Conservation (phyloP, 768 basidiomycete genomes). For the Hericium coralloides region DNA sequence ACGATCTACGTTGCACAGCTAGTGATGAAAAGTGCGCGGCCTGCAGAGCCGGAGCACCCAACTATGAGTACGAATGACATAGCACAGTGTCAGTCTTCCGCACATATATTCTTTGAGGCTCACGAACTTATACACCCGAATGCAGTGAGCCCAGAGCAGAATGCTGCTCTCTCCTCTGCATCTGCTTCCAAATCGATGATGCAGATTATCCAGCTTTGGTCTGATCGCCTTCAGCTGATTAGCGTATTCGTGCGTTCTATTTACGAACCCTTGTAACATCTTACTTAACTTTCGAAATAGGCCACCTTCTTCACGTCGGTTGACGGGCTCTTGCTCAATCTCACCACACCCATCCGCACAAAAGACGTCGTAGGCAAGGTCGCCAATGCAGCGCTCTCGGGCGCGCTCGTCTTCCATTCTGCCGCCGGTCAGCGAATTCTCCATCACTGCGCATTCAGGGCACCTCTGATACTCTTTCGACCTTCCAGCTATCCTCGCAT, state of each 20-base stretch:
- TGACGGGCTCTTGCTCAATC: conserved; percentile 5
- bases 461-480: no score
- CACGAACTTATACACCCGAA: no score
- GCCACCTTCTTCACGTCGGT: conserved; percentile 12
- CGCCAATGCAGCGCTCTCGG: conserved; percentile 5
- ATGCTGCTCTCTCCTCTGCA: no score
- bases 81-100: no score
- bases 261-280: background rate
- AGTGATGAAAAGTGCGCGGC: no score
- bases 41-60: no score
- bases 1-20: no score
- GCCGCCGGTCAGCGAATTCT: conserved; percentile 8
- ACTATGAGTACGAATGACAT: no score
- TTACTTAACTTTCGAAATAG: background rate
- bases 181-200: background rate
- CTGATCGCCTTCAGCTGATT: conserved; percentile 7
- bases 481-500: conserved; percentile 9
- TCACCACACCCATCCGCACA: background rate
- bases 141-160: no score
- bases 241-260: conserved; percentile 6
- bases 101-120: no score
- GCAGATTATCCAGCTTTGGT: conserved; percentile 9
- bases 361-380: background rate
- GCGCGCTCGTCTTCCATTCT: conserved; percentile 13
- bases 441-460: background rate